These are phyloP conservation scores for Phytophthora sojae DNA, from an alignment of 352 stramenopile species.

Conservation along the genomic window DNA sequence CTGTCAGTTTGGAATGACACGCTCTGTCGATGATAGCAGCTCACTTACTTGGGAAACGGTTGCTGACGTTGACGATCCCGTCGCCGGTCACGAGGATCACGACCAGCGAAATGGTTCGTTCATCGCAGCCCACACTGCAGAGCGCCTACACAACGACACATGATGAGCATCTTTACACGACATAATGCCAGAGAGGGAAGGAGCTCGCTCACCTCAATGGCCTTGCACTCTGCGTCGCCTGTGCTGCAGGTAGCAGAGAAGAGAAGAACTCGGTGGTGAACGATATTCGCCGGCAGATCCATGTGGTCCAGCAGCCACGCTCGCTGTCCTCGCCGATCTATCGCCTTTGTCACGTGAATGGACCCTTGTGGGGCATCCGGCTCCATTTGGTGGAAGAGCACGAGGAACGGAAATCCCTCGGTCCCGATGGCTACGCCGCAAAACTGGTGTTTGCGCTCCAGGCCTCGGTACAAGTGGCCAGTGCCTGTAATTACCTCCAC, in stretches of 20 bases:
- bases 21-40: background rate
- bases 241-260: constrained; percentile 45
- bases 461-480: constrained; percentile 42
- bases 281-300: constrained; percentile 46
- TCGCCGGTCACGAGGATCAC: constrained; percentile 39
- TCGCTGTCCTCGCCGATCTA: constrained; percentile 12
- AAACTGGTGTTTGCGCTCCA: constrained; percentile 29
- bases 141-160: constrained; percentile 29
- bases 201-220: constrained; percentile 38
- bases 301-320: constrained; percentile 38
- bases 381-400: constrained; percentile 63
- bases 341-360: constrained; percentile 31
- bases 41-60: constrained; percentile 49
- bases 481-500: constrained; percentile 45
- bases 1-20: no score
- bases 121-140: constrained; percentile 33
- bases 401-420: constrained; percentile 53
- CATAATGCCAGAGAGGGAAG: background rate
- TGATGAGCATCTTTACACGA: background rate
- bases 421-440: constrained; percentile 55
- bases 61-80: constrained; percentile 39
- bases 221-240: constrained; percentile 36
- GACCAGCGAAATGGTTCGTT: constrained; percentile 53
- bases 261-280: constrained; percentile 45
- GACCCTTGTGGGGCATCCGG: constrained; percentile 43